Conservation (phyloP, 768 basidiomycete species). For the Sistotremastrum suecicum region DNA sequence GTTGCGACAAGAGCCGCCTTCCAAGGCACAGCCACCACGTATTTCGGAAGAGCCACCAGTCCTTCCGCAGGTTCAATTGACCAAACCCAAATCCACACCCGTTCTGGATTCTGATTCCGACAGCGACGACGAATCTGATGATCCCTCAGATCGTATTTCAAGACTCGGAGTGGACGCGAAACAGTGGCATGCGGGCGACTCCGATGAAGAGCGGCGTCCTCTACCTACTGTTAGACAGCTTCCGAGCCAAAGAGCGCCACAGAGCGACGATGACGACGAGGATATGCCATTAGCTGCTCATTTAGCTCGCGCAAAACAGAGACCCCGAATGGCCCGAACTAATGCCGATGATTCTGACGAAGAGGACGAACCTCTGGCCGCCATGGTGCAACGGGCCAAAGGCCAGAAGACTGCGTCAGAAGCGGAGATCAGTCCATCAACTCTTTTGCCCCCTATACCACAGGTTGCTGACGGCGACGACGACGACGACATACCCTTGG, state of each 20-base stretch:
- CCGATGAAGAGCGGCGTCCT: background rate
- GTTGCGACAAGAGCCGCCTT: background rate
- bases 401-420: constrained; percentile 11
- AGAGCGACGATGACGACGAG: constrained; percentile 55
- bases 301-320: constrained; percentile 38
- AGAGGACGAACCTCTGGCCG: constrained; percentile 54
- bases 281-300: constrained; percentile 64
- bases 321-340: constrained; percentile 17
- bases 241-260: background rate
- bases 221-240: background rate
- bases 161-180: no score
- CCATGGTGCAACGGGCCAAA: constrained; percentile 34
- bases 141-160: no score
- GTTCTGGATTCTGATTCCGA: constrained; percentile 2
- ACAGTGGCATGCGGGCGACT: no score
- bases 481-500: constrained; percentile 61
- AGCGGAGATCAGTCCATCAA: constrained; percentile 29
- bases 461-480: constrained; percentile 23
- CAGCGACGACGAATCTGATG: background rate
- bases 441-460: constrained; percentile 16
- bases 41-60: constrained; percentile 11
- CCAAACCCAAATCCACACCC: constrained; percentile 22
- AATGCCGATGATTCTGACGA: constrained; percentile 40
- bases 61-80: constrained; percentile 13
- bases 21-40: constrained; percentile 7